These are phyloP conservation scores for Casuarina glauca DNA, from an alignment of 306 rosid species.

Conservation along the genomic window DNA sequence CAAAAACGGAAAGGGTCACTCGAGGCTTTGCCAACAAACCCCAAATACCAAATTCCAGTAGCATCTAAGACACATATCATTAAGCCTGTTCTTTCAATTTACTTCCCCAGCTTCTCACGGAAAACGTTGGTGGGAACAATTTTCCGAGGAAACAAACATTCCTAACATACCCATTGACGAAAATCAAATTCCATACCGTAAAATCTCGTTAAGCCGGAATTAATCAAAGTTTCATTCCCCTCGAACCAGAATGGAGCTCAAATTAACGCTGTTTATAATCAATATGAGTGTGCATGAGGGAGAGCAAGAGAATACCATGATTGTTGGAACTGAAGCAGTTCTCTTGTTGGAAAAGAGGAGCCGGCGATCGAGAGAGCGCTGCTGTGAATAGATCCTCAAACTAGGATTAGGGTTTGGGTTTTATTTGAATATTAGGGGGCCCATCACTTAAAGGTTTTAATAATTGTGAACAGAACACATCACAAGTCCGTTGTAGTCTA, in stretches of 20 bases:
- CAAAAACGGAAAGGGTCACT: background rate
- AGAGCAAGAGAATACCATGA: slow-evolving; percentile 30
- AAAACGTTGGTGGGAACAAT: background rate
- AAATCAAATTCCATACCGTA: background rate
- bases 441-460: too few relatives aligned
- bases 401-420: slow-evolving; percentile 8
- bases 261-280: background rate
- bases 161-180: background rate
- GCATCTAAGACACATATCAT: background rate
- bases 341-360: background rate
- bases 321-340: slow-evolving; percentile 16
- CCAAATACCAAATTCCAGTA: background rate
- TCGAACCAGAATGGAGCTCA: background rate
- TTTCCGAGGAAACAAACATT: background rate
- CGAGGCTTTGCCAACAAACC: background rate
- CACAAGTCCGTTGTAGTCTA: slow-evolving; percentile 40
- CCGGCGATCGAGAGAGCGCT: background rate
- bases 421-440: too few relatives aligned
- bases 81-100: background rate
- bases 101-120: background rate
- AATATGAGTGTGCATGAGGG: background rate
- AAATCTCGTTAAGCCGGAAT: background rate
- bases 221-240: background rate
- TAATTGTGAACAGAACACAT: too few relatives aligned
- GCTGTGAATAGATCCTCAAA: background rate